Conservation (phyloP, 2,329 filamentous ascomycete genomes). For the Drechslerella dactyloides region DNA sequence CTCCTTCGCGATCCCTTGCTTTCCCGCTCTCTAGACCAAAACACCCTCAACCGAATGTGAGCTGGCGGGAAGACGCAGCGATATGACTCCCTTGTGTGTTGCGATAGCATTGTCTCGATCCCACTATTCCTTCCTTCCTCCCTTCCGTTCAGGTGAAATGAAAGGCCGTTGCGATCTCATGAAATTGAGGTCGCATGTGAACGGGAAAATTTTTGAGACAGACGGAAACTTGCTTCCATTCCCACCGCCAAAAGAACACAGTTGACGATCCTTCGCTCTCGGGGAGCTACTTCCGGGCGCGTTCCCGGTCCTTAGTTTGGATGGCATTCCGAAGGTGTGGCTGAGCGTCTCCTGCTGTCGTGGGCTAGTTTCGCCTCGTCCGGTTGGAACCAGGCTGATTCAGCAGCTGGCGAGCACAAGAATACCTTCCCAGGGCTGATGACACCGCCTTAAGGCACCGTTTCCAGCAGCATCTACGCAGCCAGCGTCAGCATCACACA, state of each 20-base stretch:
- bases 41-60: background rate
- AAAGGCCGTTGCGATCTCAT: conserved; percentile 21
- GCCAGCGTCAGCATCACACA: conserved; percentile 20
- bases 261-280: background rate
- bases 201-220: conserved; percentile 42
- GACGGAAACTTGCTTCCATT: conserved; percentile 25
- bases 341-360: conserved; percentile 23
- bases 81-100: conserved; percentile 22
- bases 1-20: conserved; percentile 33
- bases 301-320: conserved; percentile 4
- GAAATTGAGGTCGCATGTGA: conserved; percentile 39
- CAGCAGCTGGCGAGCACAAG: conserved; percentile 6
- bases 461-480: conserved; percentile 10
- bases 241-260: background rate
- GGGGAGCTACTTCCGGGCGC: conserved; percentile 12
- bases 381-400: conserved; percentile 17
- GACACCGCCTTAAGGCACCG: background rate
- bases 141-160: conserved; percentile 19
- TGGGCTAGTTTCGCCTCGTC: conserved; percentile 25
- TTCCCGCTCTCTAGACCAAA: conserved; percentile 10
- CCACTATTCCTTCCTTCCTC: background rate
- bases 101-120: conserved; percentile 17
- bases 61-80: conserved; percentile 4
- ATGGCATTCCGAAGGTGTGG: conserved; percentile 42
- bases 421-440: conserved; percentile 15